Percentiles rank a stretch among this genome's conserved stretches.
These are phyloP conservation scores for Russula foetens DNA, from an alignment of 768 basidiomycete species.

Conservation along the genomic window DNA sequence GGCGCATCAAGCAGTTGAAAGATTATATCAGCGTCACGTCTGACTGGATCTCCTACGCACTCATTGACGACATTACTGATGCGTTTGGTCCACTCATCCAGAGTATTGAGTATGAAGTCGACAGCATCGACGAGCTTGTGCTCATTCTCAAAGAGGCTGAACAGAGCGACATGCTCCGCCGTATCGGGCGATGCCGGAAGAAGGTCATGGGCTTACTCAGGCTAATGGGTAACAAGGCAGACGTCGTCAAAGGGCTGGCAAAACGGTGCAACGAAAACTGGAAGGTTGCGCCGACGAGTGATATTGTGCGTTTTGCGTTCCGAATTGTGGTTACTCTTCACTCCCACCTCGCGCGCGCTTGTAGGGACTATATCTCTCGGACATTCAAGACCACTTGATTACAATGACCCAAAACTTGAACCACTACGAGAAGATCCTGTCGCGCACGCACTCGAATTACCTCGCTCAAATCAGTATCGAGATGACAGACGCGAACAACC, in stretches of 20 bases:
- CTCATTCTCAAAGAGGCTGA: constrained; percentile 92
- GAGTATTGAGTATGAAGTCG: constrained; percentile 98
- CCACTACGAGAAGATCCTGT: constrained; percentile 99
- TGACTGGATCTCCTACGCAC: constrained; percentile 99
- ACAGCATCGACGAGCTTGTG: constrained; percentile 96
- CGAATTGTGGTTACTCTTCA: too few relatives aligned
- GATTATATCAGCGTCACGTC: constrained; percentile 99
- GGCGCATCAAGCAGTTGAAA: constrained; percentile 97
- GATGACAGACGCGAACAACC: constrained; percentile 99
- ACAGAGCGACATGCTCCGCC: constrained; percentile 95
- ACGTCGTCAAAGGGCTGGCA: constrained; percentile 97
- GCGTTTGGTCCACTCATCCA: constrained; percentile 98
- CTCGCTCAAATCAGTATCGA: constrained; percentile 99
- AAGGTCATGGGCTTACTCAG: constrained; percentile 97
- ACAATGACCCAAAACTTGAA: constrained; percentile 99
- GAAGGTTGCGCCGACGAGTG: constrained; percentile 95
- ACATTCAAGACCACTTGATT: constrained; percentile 97
- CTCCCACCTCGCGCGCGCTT: not conserved
- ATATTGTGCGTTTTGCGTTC: constrained; percentile 66
- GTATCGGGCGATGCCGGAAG: constrained; percentile 97
- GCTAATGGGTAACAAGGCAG: constrained; percentile 99
- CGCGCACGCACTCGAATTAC: constrained; percentile 97
- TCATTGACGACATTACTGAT: constrained; percentile 99
- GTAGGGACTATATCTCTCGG: constrained; percentile 89
- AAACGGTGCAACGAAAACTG: constrained; percentile 99